Conservation (phyloP, 352 stramenopile species). For the Globisporangium mamillatum region DNA sequence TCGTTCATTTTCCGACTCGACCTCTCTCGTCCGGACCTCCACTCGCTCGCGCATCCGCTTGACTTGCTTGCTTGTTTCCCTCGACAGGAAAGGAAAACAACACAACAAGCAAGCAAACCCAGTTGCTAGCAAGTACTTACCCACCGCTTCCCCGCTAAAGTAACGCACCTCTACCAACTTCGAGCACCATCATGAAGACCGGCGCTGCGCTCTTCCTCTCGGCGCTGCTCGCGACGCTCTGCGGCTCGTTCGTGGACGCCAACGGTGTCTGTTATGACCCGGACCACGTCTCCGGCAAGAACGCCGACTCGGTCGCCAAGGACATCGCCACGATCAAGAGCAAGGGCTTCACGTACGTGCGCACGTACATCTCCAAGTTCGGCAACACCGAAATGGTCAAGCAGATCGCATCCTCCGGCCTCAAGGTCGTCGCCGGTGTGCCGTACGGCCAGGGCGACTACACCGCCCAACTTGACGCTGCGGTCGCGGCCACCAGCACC, state of each 20-base stretch:
- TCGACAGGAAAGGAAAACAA: constrained; percentile 12
- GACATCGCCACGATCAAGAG: constrained; percentile 53
- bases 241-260: constrained; percentile 38
- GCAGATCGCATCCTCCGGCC: constrained; percentile 44
- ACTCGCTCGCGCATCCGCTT: constrained; percentile 5
- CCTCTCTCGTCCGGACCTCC: constrained; percentile 8
- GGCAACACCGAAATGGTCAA: constrained; percentile 46
- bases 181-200: constrained; percentile 13
- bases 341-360: constrained; percentile 55
- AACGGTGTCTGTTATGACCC: constrained; percentile 74
- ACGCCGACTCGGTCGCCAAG: constrained; percentile 25
- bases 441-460: constrained; percentile 49
- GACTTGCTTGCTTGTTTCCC: constrained; percentile 6
- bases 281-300: constrained; percentile 44
- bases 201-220: constrained; percentile 14
- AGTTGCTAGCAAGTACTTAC: constrained; percentile 9
- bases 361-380: constrained; percentile 68
- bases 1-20: constrained; percentile 14
- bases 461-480: constrained; percentile 34
- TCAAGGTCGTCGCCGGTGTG: constrained; percentile 48
- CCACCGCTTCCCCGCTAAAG: background rate
- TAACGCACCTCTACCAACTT: background rate
- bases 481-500: constrained; percentile 37
- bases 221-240: constrained; percentile 24
- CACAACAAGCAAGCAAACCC: background rate